phyloP scores from a whole-genome alignment of 331 rosid species.

The Dryas integrifolia region DNA sequence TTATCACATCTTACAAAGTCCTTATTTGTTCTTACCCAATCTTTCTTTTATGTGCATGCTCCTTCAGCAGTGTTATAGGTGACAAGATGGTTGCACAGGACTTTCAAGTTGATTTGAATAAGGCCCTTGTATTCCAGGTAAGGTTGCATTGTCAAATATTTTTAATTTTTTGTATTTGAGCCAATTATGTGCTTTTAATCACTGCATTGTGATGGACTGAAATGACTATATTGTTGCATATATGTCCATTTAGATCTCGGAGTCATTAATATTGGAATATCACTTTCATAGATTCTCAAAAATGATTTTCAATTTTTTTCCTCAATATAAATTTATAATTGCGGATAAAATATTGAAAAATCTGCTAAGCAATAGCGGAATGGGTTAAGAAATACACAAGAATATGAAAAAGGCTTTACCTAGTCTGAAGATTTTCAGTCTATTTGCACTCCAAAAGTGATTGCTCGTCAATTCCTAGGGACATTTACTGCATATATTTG shows the following conservation, averaged over 20 bases:
- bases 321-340: not conserved
- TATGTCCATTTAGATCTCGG: not conserved
- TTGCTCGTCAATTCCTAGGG: not conserved
- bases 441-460: not conserved
- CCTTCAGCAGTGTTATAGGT: slow-evolving; percentile 26
- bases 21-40: not conserved
- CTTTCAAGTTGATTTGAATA: slow-evolving; percentile 72
- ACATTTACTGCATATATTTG: not conserved
- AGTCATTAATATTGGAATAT: not conserved
- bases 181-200: not conserved
- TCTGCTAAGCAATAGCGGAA: not conserved
- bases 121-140: slow-evolving; percentile 89
- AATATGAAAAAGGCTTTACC: not conserved
- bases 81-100: slow-evolving; percentile 67
- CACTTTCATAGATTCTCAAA: not conserved
- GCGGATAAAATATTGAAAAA: not conserved
- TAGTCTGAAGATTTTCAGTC: not conserved
- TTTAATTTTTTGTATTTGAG: not conserved
- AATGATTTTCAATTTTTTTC: not conserved
- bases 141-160: not conserved
- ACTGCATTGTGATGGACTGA: not conserved
- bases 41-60: slow-evolving; percentile 11
- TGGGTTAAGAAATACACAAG: not conserved
- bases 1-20: not conserved
- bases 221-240: not conserved